Percentiles rank a stretch among this genome's conserved stretches.
Conservation (phyloP, 331 rosid genomes). For the Malus hybrid region DNA sequence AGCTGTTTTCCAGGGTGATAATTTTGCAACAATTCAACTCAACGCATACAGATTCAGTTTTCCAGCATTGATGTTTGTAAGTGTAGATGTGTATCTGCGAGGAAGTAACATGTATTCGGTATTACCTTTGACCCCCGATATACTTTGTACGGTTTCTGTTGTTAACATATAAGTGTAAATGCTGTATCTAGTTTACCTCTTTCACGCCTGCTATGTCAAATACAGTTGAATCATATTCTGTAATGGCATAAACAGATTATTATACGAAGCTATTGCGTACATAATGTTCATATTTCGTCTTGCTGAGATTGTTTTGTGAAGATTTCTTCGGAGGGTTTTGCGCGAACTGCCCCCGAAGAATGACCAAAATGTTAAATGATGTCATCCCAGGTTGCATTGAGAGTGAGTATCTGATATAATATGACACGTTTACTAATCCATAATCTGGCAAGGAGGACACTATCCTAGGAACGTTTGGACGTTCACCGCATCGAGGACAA, state of each 20-base stretch:
- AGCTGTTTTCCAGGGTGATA: not conserved
- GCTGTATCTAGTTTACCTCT: not conserved
- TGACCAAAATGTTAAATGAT: too few relatives aligned
- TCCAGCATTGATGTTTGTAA: not conserved
- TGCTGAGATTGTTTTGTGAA: not conserved
- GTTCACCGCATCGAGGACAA: too few relatives aligned
- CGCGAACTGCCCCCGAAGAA: not conserved
- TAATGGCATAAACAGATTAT: not conserved
- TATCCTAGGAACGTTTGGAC: too few relatives aligned
- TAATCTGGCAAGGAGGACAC: too few relatives aligned
- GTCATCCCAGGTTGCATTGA: too few relatives aligned
- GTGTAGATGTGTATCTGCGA: not conserved
- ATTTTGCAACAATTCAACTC: not conserved
- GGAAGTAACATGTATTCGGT: not conserved
- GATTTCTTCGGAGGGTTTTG: not conserved
- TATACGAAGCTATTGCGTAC: not conserved
- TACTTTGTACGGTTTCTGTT: not conserved
- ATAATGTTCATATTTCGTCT: not conserved
- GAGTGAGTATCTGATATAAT: too few relatives aligned
- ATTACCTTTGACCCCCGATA: not conserved
- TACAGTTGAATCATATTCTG: not conserved
- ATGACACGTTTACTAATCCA: too few relatives aligned
- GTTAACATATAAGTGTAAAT: not conserved
- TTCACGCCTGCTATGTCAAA: not conserved
- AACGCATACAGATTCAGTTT: not conserved